Base-by-base conservation (phyloP, 345 rosid genomes). In the Brassica incana region DNA sequence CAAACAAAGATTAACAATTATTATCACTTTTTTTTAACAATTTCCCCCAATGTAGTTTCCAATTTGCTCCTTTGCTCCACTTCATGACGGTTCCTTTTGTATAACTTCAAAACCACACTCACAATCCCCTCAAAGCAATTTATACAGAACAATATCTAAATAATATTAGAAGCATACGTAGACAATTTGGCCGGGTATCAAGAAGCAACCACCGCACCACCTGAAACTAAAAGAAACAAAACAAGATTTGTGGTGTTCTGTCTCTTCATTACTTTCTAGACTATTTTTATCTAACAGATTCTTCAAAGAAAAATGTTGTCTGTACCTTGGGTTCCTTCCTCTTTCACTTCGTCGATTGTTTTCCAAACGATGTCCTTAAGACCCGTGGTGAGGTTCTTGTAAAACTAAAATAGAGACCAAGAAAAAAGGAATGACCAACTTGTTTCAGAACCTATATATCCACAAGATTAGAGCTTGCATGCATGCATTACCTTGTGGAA, bases 281-380 rank as follows among this genome's bases (percentile, higher is more conserved):
- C 30, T 79, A 3, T 48, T 36, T 33, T 6, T 5, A 61, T 52
- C 40, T 48, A 63, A 56, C 16, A 20, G 56, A 78, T 12, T 4
- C 8, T 35, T 68, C 74, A 67, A 68, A n/a, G 30, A 4, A 33
- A 20, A 54, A 27, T 27, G 30, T 27, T 52, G 18, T 27, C 58
- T 62, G 2, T 71, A 81, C 84, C 81, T 56, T 18, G 76, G 45
- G 65, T n/a, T 27, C 73, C 84, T 81, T 85, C 89, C 59, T 75
- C 89, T 62, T 84, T 83, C 76, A 77, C 88, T 72, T 86, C 94
- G 14, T 89, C 91, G 25, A 80, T 83, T 65, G 97, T 75, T 81
- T 84, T 90, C 99, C 99, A 93, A n/a, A 95, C 98, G 52, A 95
- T 85, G 70, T 95, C 99, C 82, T 93, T 93, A 73, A 95, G 87